phyloP scores from a whole-genome alignment of 441 rosid genomes.

The Gossypium schwendimanii region DNA sequence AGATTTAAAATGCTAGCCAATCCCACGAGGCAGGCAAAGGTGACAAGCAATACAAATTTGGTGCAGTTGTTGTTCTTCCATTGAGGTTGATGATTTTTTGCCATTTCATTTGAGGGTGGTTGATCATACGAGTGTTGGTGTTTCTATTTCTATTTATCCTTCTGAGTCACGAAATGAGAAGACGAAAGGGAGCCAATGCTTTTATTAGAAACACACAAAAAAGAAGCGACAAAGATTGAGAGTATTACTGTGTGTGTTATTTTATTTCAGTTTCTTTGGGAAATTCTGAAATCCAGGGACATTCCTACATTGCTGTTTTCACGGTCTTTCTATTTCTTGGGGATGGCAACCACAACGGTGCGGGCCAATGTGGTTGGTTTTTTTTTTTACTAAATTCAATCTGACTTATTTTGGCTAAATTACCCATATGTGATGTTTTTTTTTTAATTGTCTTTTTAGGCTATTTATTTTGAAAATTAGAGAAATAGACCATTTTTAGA shows the following conservation, averaged over 20 bases:
- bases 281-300: neutral
- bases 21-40: constrained; percentile 32
- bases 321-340: too few species aligned
- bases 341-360: too few species aligned
- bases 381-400: too few species aligned
- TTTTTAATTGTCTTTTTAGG: too few species aligned
- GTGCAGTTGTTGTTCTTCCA: constrained; percentile 23
- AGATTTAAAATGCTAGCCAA: constrained; percentile 33
- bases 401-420: too few species aligned
- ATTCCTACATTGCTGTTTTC: neutral
- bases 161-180: neutral
- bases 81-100: constrained; percentile 22
- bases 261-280: neutral
- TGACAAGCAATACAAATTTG: constrained; percentile 29
- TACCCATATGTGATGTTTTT: too few species aligned
- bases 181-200: neutral
- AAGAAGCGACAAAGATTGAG: neutral
- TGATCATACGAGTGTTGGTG: constrained; percentile 3
- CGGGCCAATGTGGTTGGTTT: too few species aligned
- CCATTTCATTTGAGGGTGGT: constrained; percentile 28
- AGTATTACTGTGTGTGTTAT: too few species aligned
- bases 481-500: too few species aligned
- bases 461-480: too few species aligned
- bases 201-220: neutral
- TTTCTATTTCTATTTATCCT: neutral